Conservation (phyloP, 306 rosid species). For the Cicer arietinum region DNA sequence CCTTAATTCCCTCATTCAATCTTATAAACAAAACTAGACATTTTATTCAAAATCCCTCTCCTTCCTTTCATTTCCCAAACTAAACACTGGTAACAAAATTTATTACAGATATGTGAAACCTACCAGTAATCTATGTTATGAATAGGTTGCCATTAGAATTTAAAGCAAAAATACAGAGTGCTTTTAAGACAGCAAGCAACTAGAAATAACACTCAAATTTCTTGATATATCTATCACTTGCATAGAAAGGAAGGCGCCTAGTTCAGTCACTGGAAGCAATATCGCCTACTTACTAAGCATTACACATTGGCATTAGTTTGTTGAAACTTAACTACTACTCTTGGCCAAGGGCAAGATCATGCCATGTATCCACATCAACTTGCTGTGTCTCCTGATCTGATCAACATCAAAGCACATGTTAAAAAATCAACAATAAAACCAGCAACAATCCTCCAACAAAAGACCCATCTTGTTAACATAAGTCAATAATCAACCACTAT, state of each 20-base stretch:
- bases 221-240: neutral
- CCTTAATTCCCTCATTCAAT: neutral
- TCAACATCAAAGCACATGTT: slow-evolving; percentile 22
- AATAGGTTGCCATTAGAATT: slow-evolving; percentile 5
- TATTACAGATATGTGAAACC: neutral
- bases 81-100: neutral
- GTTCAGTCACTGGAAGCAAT: slow-evolving; percentile 25
- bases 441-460: slow-evolving; percentile 28
- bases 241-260: neutral
- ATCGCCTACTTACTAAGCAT: slow-evolving; percentile 29
- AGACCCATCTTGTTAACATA: neutral
- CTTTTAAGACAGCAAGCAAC: slow-evolving; percentile 12
- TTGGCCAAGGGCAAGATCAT: slow-evolving; percentile 58
- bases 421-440: slow-evolving; percentile 28
- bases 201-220: slow-evolving; percentile 21
- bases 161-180: neutral
- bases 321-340: slow-evolving; percentile 43
- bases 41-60: neutral
- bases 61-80: neutral
- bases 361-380: slow-evolving; percentile 57
- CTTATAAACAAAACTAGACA: neutral
- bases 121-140: neutral
- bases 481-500: slow-evolving; percentile 7
- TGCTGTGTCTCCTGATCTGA: slow-evolving; percentile 58
- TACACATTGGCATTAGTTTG: neutral